phyloP scores from a whole-genome alignment of 495 filamentous ascomycete genomes.

The Annulohypoxylon bovei region DNA sequence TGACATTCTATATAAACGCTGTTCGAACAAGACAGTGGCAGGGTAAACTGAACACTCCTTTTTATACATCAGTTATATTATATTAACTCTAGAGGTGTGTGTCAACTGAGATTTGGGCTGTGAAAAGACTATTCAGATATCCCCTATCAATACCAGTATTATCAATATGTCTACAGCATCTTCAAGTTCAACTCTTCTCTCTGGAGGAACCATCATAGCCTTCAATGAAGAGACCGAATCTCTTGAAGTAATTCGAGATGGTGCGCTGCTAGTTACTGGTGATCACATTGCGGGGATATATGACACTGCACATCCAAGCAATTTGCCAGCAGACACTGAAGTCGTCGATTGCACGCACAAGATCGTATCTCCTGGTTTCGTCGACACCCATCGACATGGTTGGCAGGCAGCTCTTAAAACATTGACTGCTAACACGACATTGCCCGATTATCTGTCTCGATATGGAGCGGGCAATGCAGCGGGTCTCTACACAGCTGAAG shows the following conservation, averaged over 20 bases:
- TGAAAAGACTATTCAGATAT: background rate
- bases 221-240: constrained; percentile 49
- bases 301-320: constrained; percentile 21
- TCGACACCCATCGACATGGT: constrained; percentile 68
- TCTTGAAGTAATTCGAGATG: constrained; percentile 52
- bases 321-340: constrained; percentile 36
- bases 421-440: constrained; percentile 40
- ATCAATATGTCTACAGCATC: constrained; percentile 17
- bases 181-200: constrained; percentile 48
- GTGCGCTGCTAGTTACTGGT: constrained; percentile 51
- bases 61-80: background rate
- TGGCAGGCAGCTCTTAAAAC: constrained; percentile 66
- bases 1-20: background rate
- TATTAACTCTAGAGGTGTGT: background rate
- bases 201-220: constrained; percentile 55
- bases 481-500: constrained; percentile 55
- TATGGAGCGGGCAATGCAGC: constrained; percentile 29
- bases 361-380: constrained; percentile 67
- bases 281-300: constrained; percentile 53
- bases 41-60: background rate
- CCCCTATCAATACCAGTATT: background rate
- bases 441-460: constrained; percentile 42
- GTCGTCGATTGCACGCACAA: constrained; percentile 64
- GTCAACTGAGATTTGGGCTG: background rate
- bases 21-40: no score